A percentile compares a stretch with the other conserved stretches of the same genome.
Conservation (phyloP, 1,284 basidiomycete genomes). For the Cronartium quercuum region DNA sequence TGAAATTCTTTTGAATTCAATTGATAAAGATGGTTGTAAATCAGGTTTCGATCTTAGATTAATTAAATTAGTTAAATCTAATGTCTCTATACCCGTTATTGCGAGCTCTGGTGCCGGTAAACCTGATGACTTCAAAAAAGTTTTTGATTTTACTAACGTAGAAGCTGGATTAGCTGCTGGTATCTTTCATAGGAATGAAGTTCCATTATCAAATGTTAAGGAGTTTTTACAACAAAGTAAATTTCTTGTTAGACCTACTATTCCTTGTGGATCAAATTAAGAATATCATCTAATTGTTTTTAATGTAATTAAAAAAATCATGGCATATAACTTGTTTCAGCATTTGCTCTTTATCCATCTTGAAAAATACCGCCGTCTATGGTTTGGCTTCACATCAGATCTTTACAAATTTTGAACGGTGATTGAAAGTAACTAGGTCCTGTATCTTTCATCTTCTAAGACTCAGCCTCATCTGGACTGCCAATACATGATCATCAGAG, state of each 20-base stretch:
- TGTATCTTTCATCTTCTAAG: too few relatives aligned
- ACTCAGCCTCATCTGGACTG: too few relatives aligned
- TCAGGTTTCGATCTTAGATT: constrained; percentile 86
- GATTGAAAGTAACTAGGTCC: too few relatives aligned
- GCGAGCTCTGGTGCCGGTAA: constrained; percentile 88
- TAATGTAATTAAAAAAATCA: too few relatives aligned
- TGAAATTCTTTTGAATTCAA: constrained; percentile 90
- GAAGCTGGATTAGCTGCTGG: constrained; percentile 95
- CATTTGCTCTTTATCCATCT: too few relatives aligned
- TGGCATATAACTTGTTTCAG: too few relatives aligned
- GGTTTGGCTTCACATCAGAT: too few relatives aligned
- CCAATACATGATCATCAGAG: too few relatives aligned
- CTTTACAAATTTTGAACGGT: too few relatives aligned
- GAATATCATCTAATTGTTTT: too few relatives aligned
- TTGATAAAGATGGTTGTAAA: constrained; percentile 91
- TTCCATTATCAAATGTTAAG: constrained; percentile 56
- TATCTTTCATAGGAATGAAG: constrained; percentile 90
- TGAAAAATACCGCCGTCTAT: too few relatives aligned
- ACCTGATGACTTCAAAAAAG: constrained; percentile 73
- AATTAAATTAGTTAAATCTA: constrained; percentile 65
- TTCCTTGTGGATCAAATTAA: too few relatives aligned
- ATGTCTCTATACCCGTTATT: constrained; percentile 83
- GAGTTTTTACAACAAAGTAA: constrained; percentile 43
- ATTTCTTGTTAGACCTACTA: not conserved
- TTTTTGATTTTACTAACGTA: constrained; percentile 69